phyloP scores from a whole-genome alignment of 495 filamentous ascomycete species.

The Xylaria grammica region DNA sequence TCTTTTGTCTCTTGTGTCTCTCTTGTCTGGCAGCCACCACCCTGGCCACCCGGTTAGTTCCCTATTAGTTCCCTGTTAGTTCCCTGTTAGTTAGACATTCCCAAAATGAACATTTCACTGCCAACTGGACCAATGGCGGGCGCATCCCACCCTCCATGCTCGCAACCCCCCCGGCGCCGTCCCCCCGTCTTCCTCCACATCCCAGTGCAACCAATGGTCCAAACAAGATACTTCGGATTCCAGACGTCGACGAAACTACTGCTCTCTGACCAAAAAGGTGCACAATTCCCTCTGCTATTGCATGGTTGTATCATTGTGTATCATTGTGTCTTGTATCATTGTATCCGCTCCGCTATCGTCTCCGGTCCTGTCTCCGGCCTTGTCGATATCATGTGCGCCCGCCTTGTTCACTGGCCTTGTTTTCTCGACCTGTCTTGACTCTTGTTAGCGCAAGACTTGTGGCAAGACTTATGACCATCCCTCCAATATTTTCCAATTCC shows the following conservation, averaged over 20 bases:
- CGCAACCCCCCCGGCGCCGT: neutral
- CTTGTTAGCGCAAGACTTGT: no score
- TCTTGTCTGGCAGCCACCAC: conserved; percentile 14
- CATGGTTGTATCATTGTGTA: no score
- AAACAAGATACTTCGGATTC: neutral
- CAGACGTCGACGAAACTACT: neutral
- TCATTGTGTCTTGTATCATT: no score
- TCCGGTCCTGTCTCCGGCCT: neutral
- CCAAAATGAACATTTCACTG: conserved; percentile 2
- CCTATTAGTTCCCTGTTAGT: no score
- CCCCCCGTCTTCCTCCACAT: neutral
- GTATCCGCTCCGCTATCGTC: no score
- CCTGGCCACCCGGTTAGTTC: no score
- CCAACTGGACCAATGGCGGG: neutral
- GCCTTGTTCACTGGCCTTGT: no score
- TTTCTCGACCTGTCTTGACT: neutral
- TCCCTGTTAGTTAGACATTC: conserved; percentile 12
- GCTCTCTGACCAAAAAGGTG: neutral
- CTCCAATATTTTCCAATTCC: neutral
- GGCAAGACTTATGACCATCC: no score
- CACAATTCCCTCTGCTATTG: no score
- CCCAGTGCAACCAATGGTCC: neutral
- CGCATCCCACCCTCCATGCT: neutral
- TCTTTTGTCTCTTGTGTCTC: neutral
- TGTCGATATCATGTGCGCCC: neutral